Base-by-base conservation (phyloP, 345 rosid genomes). In the Ceriops tagal region DNA sequence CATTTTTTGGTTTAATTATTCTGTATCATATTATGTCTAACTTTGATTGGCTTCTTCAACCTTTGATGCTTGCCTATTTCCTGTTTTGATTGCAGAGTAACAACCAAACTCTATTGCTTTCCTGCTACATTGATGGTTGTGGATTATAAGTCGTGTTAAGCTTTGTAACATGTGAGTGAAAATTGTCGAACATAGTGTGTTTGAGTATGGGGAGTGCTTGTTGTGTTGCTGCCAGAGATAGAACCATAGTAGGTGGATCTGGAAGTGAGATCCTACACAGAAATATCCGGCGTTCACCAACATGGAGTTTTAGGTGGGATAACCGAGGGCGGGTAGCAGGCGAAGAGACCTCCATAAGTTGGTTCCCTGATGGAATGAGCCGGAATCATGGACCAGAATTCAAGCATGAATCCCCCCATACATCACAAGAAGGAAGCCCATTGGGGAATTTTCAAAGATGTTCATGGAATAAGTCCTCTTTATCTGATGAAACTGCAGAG, bases 271-370 rank as follows among this genome's bases (percentile, higher is more conserved):
- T 74, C 58, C 69, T 88, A 64, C 91, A 79, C 70, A 83, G 93
- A 80, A 87, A 84, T 78, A 53, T 87, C n/a, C 83, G 92, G 70
- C 61, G 82, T 82, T 96, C 99, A 22, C 99, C 99, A 0, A 79
- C 87, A 11, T 92, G 97, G 98, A 96, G 96, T 81, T 89, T 90
- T 59, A 82, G 90, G 58, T 96, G 99, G 99, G 99, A 96, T 74
- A 86, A 85, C 71, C 79, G 98, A 75, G 97, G 98, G 62, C 91
- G 97, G 47, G 99, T 96, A 47, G 98, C 99, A 0, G 98, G 96
- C 43, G 99, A 96, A 78, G 97, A 92, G 43, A 73, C 91, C 62
- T 85, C 98, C 26, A 56, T 85, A 28, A 80, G 86, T 75, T 89
- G 91, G 87, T 76, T 87, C 61, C 83, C 98, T 16, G 92, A 88